Percentiles rank a stretch among this genome's conserved stretches.
These are phyloP conservation scores for Tagetes patula DNA, from an alignment of 129 eudicot species.

Conservation along the genomic window DNA sequence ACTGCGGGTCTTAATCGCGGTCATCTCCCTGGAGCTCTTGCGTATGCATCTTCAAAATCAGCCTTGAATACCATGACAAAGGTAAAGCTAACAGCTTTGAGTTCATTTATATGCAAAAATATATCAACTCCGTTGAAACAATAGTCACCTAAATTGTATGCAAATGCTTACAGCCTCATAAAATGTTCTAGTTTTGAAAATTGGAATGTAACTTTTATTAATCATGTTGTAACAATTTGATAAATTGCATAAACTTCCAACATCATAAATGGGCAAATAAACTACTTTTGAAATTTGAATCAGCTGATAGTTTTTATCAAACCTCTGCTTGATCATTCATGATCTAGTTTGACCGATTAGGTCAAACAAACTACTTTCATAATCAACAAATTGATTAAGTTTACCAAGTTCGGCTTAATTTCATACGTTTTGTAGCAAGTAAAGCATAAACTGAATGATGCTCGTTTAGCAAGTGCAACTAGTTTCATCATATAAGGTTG, in stretches of 20 bases:
- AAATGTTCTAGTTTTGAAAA: background rate
- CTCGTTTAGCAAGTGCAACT: background rate
- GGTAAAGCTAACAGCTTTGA: background rate
- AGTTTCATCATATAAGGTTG: background rate
- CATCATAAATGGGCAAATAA: no score
- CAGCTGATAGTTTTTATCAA: background rate
- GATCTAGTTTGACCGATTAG: background rate
- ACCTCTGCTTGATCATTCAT: background rate
- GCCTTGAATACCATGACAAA: constrained; percentile 49
- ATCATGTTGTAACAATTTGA: background rate
- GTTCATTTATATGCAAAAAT: background rate
- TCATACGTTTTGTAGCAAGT: background rate
- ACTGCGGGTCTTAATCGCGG: constrained; percentile 64
- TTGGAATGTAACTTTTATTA: background rate
- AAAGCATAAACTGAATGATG: background rate
- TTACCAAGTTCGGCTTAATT: background rate
- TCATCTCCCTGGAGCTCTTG: constrained; percentile 51
- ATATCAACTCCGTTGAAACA: background rate
- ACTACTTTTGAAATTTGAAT: constrained; percentile 1
- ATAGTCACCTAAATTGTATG: background rate
- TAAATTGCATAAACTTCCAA: no score
- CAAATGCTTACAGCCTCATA: background rate
- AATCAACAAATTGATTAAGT: background rate
- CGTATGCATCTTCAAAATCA: constrained; percentile 56
- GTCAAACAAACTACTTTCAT: background rate